Conservation (phyloP, 331 rosid genomes). For the Acacia concinna region DNA sequence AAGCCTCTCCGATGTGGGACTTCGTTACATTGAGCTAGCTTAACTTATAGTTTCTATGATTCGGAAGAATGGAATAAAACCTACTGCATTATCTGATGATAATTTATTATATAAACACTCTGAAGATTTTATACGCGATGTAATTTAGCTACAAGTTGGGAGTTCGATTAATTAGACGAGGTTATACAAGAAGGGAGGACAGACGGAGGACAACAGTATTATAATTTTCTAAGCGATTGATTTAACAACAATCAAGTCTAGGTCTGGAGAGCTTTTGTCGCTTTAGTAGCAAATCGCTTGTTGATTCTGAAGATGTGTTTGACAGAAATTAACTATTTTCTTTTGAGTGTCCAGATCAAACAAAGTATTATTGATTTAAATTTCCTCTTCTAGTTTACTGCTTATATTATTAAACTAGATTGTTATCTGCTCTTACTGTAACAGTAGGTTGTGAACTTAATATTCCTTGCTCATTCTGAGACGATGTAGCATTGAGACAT, state of each 20-base stretch:
- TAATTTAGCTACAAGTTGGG: background rate
- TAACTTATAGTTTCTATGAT: background rate
- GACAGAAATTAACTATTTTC: background rate
- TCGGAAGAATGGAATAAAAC: background rate
- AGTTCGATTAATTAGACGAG: background rate
- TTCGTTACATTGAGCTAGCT: no score
- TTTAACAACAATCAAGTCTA: background rate
- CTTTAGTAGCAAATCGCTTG: background rate
- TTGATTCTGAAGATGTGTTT: constrained; percentile 8
- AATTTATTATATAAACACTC: background rate
- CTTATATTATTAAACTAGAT: background rate
- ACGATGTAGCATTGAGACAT: background rate
- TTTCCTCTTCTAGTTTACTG: background rate
- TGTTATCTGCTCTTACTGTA: background rate
- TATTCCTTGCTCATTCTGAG: background rate
- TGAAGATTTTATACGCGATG: background rate
- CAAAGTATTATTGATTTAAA: background rate
- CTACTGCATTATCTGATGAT: background rate
- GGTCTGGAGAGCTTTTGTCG: background rate
- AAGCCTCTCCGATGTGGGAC: no score
- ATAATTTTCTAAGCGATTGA: background rate
- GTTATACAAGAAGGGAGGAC: background rate
- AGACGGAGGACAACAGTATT: background rate
- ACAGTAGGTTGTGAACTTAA: background rate
- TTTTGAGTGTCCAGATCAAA: background rate